phyloP scores from a whole-genome alignment of 2,329 filamentous ascomycete species.

The Clarireedia sp. region DNA sequence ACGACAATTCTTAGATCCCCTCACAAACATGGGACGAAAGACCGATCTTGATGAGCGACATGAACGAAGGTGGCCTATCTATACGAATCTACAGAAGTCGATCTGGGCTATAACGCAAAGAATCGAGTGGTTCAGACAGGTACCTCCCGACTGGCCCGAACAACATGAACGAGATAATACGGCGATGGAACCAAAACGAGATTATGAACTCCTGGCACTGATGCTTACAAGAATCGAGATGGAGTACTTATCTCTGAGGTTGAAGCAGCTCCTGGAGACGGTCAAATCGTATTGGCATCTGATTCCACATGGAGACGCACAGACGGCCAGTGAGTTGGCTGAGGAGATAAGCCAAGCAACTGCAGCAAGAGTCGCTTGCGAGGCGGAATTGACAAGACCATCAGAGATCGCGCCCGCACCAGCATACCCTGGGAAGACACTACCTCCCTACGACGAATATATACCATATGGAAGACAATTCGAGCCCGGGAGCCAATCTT shows the following conservation, averaged over 20 bases:
- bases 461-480: conserved; percentile 1
- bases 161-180: conserved; percentile 9
- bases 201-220: neutral
- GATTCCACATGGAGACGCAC: neutral
- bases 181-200: neutral
- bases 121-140: neutral
- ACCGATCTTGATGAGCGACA: conserved; percentile 1
- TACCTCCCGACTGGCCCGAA: conserved; percentile 5
- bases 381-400: conserved; percentile 1
- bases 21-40: neutral
- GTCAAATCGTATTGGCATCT: conserved; percentile 2
- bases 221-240: conserved; percentile 9
- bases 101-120: conserved; percentile 1
- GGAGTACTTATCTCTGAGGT: conserved; percentile 1
- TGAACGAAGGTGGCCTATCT: conserved; percentile 4
- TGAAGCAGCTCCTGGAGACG: conserved; percentile 4
- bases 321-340: neutral
- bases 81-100: neutral
- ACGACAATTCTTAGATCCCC: conserved; percentile 2
- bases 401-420: conserved; percentile 8
- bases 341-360: neutral
- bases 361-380: neutral
- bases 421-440: conserved; percentile 5
- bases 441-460: neutral
- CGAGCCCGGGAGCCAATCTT: neutral